phyloP scores from a whole-genome alignment of 2,329 filamentous ascomycete species.

The Penicillium occitanis region DNA sequence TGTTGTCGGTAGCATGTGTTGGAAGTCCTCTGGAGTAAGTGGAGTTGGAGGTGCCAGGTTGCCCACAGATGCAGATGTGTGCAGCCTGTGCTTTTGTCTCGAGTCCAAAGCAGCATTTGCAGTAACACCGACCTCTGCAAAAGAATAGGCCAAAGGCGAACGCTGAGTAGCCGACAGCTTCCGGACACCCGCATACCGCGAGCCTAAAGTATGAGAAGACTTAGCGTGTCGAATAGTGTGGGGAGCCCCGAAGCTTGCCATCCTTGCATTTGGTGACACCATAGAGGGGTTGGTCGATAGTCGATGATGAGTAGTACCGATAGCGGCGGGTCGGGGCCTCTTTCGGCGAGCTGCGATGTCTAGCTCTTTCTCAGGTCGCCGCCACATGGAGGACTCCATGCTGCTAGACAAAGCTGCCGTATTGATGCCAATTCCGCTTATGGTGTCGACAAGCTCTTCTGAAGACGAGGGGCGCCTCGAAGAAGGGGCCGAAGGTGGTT shows the following conservation, averaged over 20 bases:
- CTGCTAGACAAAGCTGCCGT: constrained; percentile 30
- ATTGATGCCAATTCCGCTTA: constrained; percentile 40
- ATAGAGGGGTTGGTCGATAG: constrained; percentile 40
- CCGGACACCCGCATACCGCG: constrained; percentile 47
- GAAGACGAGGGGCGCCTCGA: constrained; percentile 36
- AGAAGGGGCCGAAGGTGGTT: constrained; percentile 31
- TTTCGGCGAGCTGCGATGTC: constrained; percentile 50
- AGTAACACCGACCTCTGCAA: constrained; percentile 47
- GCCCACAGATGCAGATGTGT: constrained; percentile 36
- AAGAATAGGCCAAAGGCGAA: constrained; percentile 49
- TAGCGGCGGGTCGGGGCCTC: constrained; percentile 47
- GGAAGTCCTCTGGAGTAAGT: constrained; percentile 44
- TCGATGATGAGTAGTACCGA: constrained; percentile 45
- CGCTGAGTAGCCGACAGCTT: constrained; percentile 48
- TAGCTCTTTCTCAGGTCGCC: constrained; percentile 42
- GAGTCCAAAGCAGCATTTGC: constrained; percentile 39
- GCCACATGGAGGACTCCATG: constrained; percentile 33
- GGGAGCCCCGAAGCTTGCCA: constrained; percentile 34
- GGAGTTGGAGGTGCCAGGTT: constrained; percentile 45
- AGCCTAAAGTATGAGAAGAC: constrained; percentile 46
- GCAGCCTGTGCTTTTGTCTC: constrained; percentile 31
- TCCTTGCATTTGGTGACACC: constrained; percentile 43
- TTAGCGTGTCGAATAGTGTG: constrained; percentile 48
- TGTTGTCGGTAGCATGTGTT: constrained; percentile 42
- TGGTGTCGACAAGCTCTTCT: constrained; percentile 35